Conservation (phyloP, 768 basidiomycete genomes). For the Leccinum fibrillosum region DNA sequence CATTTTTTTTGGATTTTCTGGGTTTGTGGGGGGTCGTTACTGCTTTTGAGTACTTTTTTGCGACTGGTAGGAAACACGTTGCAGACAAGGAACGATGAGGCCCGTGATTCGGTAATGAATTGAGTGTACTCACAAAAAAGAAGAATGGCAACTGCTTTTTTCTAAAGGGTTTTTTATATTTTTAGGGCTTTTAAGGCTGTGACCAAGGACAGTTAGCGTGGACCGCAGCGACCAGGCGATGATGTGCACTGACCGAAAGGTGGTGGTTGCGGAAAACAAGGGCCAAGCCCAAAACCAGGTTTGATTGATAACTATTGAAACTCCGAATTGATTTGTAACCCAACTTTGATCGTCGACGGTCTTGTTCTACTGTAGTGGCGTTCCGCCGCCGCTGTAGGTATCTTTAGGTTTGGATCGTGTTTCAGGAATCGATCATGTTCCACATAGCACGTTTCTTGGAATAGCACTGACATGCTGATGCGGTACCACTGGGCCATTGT, state of each 20-base stretch:
- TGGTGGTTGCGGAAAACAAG: slow-evolving; percentile 60
- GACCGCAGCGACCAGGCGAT: slow-evolving; percentile 8
- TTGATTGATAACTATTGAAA: slow-evolving; percentile 34
- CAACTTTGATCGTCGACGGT: neutral
- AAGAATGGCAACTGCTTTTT: slow-evolving; percentile 75
- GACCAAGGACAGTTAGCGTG: slow-evolving; percentile 18
- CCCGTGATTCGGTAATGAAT: slow-evolving; percentile 9
- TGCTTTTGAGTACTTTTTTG: slow-evolving; percentile 82
- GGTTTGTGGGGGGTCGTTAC: slow-evolving; percentile 80
- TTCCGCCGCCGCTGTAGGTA: neutral
- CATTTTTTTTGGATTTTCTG: slow-evolving; percentile 49
- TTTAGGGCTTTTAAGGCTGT: slow-evolving; percentile 57
- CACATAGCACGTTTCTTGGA: neutral
- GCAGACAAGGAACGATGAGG: slow-evolving; percentile 13
- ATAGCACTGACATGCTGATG: neutral
- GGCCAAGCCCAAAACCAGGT: slow-evolving; percentile 15
- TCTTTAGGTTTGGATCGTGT: neutral
- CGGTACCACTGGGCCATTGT: neutral
- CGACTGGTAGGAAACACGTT: slow-evolving; percentile 35
- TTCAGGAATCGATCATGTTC: neutral
- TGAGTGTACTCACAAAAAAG: slow-evolving; percentile 55
- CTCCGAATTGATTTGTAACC: slow-evolving; percentile 35
- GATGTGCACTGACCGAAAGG: slow-evolving; percentile 50
- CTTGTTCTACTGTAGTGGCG: too few relatives aligned
- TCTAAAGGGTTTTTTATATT: slow-evolving; percentile 61